phyloP scores from a whole-genome alignment of 495 filamentous ascomycete genomes.

The Staphylotrichum longicolle region DNA sequence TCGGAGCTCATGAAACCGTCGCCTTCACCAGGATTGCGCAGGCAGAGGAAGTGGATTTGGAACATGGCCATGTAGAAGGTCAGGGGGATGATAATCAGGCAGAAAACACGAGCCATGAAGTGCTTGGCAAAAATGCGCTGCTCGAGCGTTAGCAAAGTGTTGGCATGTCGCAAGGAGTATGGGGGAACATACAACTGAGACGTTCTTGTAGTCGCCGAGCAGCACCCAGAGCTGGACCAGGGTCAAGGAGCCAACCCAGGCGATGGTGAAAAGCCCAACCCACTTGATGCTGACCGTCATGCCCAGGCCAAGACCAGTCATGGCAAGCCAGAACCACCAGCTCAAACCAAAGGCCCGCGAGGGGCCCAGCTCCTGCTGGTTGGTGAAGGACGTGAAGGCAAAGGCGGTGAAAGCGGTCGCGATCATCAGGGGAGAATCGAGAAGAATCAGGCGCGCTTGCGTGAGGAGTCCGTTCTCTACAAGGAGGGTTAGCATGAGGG shows the following conservation, averaged over 20 bases:
- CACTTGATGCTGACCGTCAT: conserved; percentile 96
- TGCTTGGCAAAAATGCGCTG: conserved; percentile 89
- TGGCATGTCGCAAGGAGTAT: neutral
- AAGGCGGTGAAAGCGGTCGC: conserved; percentile 91
- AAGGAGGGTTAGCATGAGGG: conserved; percentile 9
- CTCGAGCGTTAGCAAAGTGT: conserved; percentile 20
- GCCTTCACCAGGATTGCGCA: conserved; percentile 91
- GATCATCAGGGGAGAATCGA: conserved; percentile 91
- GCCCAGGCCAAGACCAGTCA: conserved; percentile 83
- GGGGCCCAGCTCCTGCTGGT: conserved; percentile 93
- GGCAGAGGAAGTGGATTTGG: conserved; percentile 88
- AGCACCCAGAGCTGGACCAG: conserved; percentile 90
- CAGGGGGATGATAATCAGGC: conserved; percentile 84
- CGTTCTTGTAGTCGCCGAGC: conserved; percentile 80
- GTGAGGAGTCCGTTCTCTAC: conserved; percentile 92
- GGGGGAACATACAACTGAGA: conserved; percentile 61
- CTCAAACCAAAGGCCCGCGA: conserved; percentile 76
- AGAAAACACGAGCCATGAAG: conserved; percentile 86
- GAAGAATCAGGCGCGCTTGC: conserved; percentile 89
- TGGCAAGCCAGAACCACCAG: conserved; percentile 97
- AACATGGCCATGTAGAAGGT: conserved; percentile 96
- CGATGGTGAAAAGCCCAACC: conserved; percentile 98
- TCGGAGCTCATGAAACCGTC: conserved; percentile 99
- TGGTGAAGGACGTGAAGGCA: conserved; percentile 88
- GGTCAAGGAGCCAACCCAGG: conserved; percentile 93